These are phyloP conservation scores for Clarireedia paspali DNA, from an alignment of 2,329 filamentous ascomycete species.

Conservation along the genomic window DNA sequence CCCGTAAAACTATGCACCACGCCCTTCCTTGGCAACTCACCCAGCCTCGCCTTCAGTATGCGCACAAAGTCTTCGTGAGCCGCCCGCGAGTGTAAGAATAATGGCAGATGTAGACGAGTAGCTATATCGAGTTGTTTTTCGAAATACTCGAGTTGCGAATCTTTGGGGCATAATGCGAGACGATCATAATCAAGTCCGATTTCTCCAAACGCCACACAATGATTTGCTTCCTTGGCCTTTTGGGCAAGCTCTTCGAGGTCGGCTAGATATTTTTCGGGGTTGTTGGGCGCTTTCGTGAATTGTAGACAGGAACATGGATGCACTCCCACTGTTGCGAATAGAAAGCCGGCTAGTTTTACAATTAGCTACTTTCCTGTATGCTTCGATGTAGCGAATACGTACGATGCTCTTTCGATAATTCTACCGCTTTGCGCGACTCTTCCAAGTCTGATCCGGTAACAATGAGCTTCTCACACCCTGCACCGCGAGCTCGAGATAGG, in stretches of 20 bases:
- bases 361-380: conserved; percentile 9
- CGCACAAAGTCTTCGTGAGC: conserved; percentile 78
- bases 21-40: conserved; percentile 63
- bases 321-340: conserved; percentile 87
- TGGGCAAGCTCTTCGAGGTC: conserved; percentile 59
- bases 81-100: conserved; percentile 89
- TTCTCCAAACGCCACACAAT: conserved; percentile 74
- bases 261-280: conserved; percentile 41
- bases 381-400: conserved; percentile 29
- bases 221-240: conserved; percentile 37
- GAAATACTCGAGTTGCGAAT: conserved; percentile 79
- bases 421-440: conserved; percentile 67
- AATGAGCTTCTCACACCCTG: conserved; percentile 84
- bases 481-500: conserved; percentile 66
- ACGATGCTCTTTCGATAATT: conserved; percentile 69
- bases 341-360: conserved; percentile 54
- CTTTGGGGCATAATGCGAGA: conserved; percentile 70
- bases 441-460: conserved; percentile 83
- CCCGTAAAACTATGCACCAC: conserved; percentile 96
- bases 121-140: conserved; percentile 50
- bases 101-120: conserved; percentile 64
- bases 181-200: conserved; percentile 96
- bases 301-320: conserved; percentile 83
- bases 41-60: conserved; percentile 56
- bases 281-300: conserved; percentile 49